Evolutionary conservation across 257 asterid species (phyloP).

Genomic region (Forsythia suspensa): DNA sequence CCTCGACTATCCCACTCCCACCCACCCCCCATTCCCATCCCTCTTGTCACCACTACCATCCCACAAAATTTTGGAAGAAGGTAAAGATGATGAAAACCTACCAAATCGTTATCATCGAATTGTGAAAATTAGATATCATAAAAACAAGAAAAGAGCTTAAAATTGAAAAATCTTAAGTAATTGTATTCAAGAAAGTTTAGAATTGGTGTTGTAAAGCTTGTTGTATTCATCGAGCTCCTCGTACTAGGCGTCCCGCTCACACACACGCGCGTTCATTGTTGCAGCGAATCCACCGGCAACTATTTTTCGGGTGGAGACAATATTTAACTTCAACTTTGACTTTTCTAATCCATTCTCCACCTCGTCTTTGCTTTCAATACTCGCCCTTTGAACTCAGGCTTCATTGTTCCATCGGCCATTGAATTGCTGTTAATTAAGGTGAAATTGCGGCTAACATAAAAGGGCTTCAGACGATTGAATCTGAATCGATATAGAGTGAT

Average conservation of each 20-base stretch:
- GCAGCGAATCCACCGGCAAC: slow-evolving; percentile 68
- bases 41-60: too few relatives aligned
- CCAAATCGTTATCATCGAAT: too few relatives aligned
- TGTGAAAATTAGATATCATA: too few relatives aligned
- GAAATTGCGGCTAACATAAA: slow-evolving; percentile 6
- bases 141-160: too few relatives aligned
- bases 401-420: slow-evolving; percentile 40
- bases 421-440: slow-evolving; percentile 12
- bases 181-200: slow-evolving; percentile 4
- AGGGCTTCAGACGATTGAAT: slow-evolving; percentile 22
- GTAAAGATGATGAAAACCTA: too few relatives aligned
- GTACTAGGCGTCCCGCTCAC: slow-evolving; percentile 75
- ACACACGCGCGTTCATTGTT: too few relatives aligned
- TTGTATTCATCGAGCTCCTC: slow-evolving; percentile 79
- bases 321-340: slow-evolving; percentile 18
- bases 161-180: too few relatives aligned
- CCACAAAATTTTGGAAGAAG: too few relatives aligned
- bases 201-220: slow-evolving; percentile 32
- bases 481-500: slow-evolving; percentile 5
- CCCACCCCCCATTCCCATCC: too few relatives aligned
- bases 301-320: slow-evolving; percentile 73
- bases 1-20: too few relatives aligned
- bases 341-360: slow-evolving; percentile 37
- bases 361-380: slow-evolving; percentile 9
- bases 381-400: background rate